Conservation (phyloP, 768 basidiomycete genomes). For the Strobilomyces confusus region DNA sequence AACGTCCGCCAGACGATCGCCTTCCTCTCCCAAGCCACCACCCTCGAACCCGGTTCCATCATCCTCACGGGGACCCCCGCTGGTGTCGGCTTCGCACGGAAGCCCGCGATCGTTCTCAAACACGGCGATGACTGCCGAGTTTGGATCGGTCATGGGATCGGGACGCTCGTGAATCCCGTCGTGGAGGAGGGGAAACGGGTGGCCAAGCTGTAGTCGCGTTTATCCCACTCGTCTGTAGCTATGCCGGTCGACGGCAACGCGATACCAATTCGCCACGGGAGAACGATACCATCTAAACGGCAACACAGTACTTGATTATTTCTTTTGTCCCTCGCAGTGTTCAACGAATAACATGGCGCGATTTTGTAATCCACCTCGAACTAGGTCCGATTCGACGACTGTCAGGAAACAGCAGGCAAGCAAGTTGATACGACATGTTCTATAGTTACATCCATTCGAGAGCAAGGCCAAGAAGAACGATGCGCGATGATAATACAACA, state of each 20-base stretch:
- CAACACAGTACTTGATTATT: too few species aligned
- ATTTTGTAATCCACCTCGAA: too few species aligned
- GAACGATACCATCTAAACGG: too few species aligned
- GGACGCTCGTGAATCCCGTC: constrained; percentile 76
- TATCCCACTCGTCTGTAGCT: background rate
- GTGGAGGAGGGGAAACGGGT: constrained; percentile 52
- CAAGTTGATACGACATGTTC: too few species aligned
- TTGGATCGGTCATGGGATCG: constrained; percentile 70
- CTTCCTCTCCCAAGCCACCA: constrained; percentile 81
- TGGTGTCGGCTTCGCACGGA: constrained; percentile 76
- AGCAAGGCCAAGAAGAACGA: too few species aligned
- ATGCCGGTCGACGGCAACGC: background rate
- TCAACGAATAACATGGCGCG: too few species aligned
- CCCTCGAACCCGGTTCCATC: constrained; percentile 74
- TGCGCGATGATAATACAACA: too few species aligned
- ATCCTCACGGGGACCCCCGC: constrained; percentile 83
- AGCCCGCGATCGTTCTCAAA: constrained; percentile 66
- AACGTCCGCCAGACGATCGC: constrained; percentile 70
- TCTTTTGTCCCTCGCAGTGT: too few species aligned
- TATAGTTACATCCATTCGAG: too few species aligned
- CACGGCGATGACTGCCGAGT: constrained; percentile 68
- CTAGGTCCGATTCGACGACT: too few species aligned
- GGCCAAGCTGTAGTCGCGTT: constrained; percentile 39
- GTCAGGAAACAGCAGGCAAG: too few species aligned
- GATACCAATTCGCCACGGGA: too few species aligned